Base-by-base conservation (phyloP, 805 yeast genomes). In the Metschnikowia borealis region DNA sequence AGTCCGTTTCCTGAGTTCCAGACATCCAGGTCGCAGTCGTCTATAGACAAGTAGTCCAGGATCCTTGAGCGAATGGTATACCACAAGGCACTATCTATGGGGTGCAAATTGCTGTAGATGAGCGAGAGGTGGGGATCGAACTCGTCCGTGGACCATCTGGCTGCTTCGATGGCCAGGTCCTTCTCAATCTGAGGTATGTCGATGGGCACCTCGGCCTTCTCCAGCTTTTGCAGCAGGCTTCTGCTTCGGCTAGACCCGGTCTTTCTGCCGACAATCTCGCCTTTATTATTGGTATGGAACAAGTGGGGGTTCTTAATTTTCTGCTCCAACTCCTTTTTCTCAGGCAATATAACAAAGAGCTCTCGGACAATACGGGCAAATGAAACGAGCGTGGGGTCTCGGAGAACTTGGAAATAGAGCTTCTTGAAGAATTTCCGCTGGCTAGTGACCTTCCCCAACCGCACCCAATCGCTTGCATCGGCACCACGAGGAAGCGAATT, bases 41-140 rank as follows among this genome's bases (percentile, higher is more conserved):
- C 74, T 20, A 78, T 67, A 39, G 82, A 83, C 57, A 87, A 71
- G 37, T 81, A 78, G 62, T 87, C 92, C 58, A 78, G 81, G 5
- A 87, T 75, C 55, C 92, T 68, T 11, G 84, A 82, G 51, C 79
- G 80, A 31, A 87, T 78, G 2, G 87, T 81, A 44, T 82, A 73
- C 64, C 81, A 74, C 50, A 81, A 69, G 1, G 91, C 90, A 59
- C 77, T 83, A 54, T 84, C 84, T 13, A 88, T 78, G 8, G 88
- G 89, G 56, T 80, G 76, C 26, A 78, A 63, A 51, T 81, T 77
- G 8, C 89, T 82, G 64, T 87, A 87, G 5, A 82, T 82, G 48
- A 87, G 66, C 6, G 90, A 84, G 15, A 87, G 69, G 62, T 87
- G 96, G 1, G 96, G 95, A 47, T 79, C 81, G 61, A 73, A 87